A percentile compares a stretch with the other conserved stretches of the same genome.
phyloP scores from a whole-genome alignment of 2,329 filamentous ascomycete species.

The Karstenula rhodostoma region DNA sequence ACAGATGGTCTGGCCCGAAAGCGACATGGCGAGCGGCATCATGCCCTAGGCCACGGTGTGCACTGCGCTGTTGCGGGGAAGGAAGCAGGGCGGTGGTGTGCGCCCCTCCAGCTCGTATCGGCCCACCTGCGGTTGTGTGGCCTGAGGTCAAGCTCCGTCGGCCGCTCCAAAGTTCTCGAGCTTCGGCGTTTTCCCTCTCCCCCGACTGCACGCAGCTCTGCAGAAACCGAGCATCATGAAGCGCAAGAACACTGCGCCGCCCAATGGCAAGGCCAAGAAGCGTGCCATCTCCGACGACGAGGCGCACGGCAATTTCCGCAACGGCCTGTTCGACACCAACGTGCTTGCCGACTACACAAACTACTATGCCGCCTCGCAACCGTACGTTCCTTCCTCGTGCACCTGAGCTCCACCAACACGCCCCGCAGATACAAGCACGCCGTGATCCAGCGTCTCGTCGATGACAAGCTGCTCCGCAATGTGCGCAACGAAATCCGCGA shows the following conservation, averaged over 20 bases:
- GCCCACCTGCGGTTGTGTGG: slow-evolving; percentile 9
- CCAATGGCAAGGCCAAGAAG: slow-evolving; percentile 53
- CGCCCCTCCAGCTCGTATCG: slow-evolving; percentile 7
- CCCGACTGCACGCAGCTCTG: not conserved
- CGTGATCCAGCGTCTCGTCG: slow-evolving; percentile 82
- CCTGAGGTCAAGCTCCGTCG: slow-evolving; percentile 11
- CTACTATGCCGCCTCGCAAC: slow-evolving; percentile 49
- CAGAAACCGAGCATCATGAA: slow-evolving; percentile 45
- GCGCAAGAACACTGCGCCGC: slow-evolving; percentile 52
- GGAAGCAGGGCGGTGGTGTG: slow-evolving; percentile 11
- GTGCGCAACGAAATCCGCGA: slow-evolving; percentile 89
- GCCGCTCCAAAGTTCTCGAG: slow-evolving; percentile 8
- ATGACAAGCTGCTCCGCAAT: slow-evolving; percentile 80
- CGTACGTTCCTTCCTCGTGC: slow-evolving; percentile 37
- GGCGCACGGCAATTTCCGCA: slow-evolving; percentile 50
- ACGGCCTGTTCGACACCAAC: slow-evolving; percentile 48
- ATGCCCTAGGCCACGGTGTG: slow-evolving; percentile 4
- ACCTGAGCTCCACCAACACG: slow-evolving; percentile 17
- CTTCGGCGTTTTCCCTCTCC: slow-evolving; percentile 1
- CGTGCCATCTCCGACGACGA: slow-evolving; percentile 52
- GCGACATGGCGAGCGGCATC: not conserved
- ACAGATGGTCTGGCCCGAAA: not conserved
- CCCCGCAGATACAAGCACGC: slow-evolving; percentile 80
- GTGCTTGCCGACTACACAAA: slow-evolving; percentile 45
- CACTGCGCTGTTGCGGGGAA: slow-evolving; percentile 12